These are phyloP conservation scores for Larix sibirica DNA, from an alignment of 83 land plant species.

Conservation along the genomic window DNA sequence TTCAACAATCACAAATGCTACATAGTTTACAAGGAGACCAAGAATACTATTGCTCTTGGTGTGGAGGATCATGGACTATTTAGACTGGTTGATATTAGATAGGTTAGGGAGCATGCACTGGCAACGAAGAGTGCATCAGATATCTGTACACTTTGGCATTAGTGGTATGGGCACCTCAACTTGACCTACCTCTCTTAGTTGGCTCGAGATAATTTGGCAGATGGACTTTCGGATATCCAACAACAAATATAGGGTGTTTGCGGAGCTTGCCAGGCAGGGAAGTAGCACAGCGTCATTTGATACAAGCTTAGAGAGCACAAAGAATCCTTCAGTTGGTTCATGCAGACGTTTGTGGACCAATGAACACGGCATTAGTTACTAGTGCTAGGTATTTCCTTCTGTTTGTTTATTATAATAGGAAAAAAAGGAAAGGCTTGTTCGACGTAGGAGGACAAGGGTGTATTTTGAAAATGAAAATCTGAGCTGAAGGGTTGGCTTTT, in stretches of 20 bases:
- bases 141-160: neutral
- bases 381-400: no score
- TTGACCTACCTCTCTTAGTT: neutral
- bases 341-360: no score
- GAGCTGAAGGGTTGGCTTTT: no score
- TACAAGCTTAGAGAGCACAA: no score
- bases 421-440: no score
- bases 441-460: no score
- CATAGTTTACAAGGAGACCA: neutral
- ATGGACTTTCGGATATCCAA: neutral
- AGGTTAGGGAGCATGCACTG: neutral
- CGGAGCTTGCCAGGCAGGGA: neutral
- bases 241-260: neutral
- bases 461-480: no score
- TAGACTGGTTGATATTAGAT: neutral
- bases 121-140: neutral
- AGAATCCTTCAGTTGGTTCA: no score
- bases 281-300: no score
- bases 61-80: neutral
- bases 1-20: neutral
- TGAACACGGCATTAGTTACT: no score
- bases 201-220: neutral
- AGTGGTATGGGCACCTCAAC: neutral
- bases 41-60: neutral
- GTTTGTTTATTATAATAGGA: no score